Evolutionary conservation across 257 asterid species (phyloP).

Genomic region (Mentha longifolia): DNA sequence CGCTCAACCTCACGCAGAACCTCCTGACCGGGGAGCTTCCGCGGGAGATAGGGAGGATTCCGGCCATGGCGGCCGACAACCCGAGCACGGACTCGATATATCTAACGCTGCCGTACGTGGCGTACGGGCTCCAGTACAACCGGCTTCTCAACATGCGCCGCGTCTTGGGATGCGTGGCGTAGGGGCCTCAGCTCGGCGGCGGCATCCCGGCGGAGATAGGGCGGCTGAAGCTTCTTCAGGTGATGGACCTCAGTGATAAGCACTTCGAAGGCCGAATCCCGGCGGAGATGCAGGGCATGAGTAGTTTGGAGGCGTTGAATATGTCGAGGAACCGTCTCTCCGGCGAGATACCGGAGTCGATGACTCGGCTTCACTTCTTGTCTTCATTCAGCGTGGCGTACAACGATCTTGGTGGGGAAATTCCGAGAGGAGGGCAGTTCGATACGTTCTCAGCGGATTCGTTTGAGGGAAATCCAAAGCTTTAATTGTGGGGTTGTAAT

Average conservation of each 20-base stretch:
- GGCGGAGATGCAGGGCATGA: neutral
- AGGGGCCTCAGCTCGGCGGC: no score
- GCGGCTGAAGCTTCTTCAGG: neutral
- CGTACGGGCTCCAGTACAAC: neutral
- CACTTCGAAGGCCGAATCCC: neutral
- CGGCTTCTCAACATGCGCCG: neutral
- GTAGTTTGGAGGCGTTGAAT: neutral
- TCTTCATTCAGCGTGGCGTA: conserved; percentile 50
- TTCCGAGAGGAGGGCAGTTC: conserved; percentile 2
- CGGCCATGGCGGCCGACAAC: neutral
- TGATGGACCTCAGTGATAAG: neutral
- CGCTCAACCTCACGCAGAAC: neutral
- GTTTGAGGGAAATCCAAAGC: neutral
- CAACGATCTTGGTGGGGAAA: conserved; percentile 13
- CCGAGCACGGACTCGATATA: neutral
- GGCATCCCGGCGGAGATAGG: neutral
- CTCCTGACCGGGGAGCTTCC: neutral
- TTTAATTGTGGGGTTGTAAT: neutral
- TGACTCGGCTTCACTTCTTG: conserved; percentile 29
- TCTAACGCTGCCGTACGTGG: neutral
- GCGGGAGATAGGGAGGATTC: neutral
- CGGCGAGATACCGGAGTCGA: neutral
- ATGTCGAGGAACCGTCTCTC: neutral
- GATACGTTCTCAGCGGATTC: neutral
- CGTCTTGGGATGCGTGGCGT: no score